Evolutionary conservation across 306 rosid species (phyloP).

Genomic region (Purshia tridentata): DNA sequence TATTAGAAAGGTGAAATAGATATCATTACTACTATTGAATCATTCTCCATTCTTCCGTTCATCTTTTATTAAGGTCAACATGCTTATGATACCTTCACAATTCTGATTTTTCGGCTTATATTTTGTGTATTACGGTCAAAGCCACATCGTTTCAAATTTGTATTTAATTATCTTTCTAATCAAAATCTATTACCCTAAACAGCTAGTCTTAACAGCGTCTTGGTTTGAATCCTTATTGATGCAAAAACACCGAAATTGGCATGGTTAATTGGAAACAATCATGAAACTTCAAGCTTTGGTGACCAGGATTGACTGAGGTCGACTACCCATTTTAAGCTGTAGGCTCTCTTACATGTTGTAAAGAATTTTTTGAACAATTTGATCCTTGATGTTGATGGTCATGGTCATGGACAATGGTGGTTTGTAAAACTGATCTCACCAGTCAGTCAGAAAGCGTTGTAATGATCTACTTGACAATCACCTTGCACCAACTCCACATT

Average conservation of each 20-base stretch:
- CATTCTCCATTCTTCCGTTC: background rate
- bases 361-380: background rate
- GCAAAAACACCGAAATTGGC: no score
- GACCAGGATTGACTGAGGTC: no score
- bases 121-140: background rate
- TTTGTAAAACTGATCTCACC: constrained; percentile 11
- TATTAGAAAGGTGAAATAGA: background rate
- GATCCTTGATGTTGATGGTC: background rate
- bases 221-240: no score
- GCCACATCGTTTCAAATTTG: background rate
- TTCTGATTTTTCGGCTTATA: background rate
- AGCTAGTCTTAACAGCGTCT: no score
- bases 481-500: constrained; percentile 14
- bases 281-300: no score
- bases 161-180: background rate
- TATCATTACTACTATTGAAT: constrained; percentile 3
- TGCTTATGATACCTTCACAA: constrained; percentile 8
- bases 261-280: no score
- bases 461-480: constrained; percentile 10
- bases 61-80: background rate
- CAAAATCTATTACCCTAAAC: no score
- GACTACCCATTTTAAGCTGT: no score
- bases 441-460: background rate
- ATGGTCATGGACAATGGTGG: no score
- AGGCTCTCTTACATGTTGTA: no score